phyloP scores from a whole-genome alignment of 2,329 filamentous ascomycete species.

The Aspergillus sp. region DNA sequence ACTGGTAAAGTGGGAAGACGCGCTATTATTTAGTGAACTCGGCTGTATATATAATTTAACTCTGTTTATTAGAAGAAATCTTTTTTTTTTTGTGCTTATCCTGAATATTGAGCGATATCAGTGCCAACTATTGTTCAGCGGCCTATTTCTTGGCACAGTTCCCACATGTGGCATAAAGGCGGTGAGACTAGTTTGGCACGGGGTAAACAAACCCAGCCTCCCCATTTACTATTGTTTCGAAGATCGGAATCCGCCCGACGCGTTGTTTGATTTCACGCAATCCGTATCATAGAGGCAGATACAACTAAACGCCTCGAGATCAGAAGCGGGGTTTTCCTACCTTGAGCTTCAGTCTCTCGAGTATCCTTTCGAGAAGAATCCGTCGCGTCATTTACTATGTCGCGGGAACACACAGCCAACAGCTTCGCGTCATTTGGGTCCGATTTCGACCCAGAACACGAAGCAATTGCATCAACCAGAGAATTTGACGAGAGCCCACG shows the following conservation, averaged over 20 bases:
- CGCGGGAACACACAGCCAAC: conserved; percentile 26
- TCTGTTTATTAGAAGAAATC: background rate
- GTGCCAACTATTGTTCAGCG: too few relatives aligned
- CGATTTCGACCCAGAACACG: conserved; percentile 45
- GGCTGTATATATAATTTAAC: conserved; percentile 8
- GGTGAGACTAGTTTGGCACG: conserved; percentile 3
- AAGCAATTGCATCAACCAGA: conserved; percentile 41
- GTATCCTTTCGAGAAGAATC: background rate
- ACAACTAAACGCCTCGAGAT: background rate
- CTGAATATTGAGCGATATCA: too few relatives aligned
- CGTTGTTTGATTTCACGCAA: background rate
- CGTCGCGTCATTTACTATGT: conserved; percentile 17
- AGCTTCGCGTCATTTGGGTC: conserved; percentile 33
- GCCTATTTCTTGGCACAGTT: background rate
- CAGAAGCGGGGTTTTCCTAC: background rate
- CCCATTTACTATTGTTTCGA: conserved; percentile 15
- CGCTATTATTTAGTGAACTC: background rate
- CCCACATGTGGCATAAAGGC: background rate
- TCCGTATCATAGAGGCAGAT: background rate
- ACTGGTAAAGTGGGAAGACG: conserved; percentile 1
- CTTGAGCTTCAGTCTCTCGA: background rate
- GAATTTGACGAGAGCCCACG: conserved; percentile 32
- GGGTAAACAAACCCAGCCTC: conserved; percentile 22
- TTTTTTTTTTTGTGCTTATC: background rate
- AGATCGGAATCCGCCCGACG: conserved; percentile 3